Conservation (phyloP, 805 yeast species). For the Myxozyma lipomycoides region DNA sequence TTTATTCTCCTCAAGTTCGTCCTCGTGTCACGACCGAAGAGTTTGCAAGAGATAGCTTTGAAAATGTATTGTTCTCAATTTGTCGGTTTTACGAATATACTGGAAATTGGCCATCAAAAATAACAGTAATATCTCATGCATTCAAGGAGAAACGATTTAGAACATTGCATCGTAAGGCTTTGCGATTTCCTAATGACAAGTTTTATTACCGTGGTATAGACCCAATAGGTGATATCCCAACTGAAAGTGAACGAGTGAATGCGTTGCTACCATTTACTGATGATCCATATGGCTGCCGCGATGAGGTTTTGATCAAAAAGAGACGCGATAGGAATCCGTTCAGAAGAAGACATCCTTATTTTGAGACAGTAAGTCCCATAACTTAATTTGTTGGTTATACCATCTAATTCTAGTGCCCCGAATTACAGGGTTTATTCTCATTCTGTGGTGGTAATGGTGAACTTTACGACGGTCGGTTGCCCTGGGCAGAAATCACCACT, state of each 20-base stretch:
- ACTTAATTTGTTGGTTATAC: neutral
- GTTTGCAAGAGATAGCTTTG: constrained; percentile 74
- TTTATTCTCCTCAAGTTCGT: constrained; percentile 18
- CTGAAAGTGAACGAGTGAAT: constrained; percentile 18
- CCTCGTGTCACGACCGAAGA: constrained; percentile 53
- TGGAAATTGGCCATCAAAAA: constrained; percentile 46
- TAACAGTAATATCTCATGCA: constrained; percentile 68
- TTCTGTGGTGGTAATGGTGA: constrained; percentile 22
- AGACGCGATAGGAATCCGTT: constrained; percentile 28
- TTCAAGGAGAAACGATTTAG: constrained; percentile 62
- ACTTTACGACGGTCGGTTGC: constrained; percentile 22
- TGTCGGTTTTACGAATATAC: constrained; percentile 42
- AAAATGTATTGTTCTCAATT: constrained; percentile 62
- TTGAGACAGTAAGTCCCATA: constrained; percentile 12
- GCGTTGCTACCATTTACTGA: constrained; percentile 27
- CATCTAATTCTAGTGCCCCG: constrained; percentile 25
- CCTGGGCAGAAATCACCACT: constrained; percentile 19
- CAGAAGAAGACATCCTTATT: constrained; percentile 27
- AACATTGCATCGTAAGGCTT: constrained; percentile 29
- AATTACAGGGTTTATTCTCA: constrained; percentile 16
- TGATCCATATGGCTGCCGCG: constrained; percentile 30
- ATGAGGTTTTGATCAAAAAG: constrained; percentile 21
- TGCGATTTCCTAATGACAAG: constrained; percentile 23
- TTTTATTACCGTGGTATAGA: constrained; percentile 26
- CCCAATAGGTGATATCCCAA: constrained; percentile 19